Percentiles rank a stretch among this genome's conserved stretches.
Evolutionary conservation across 495 filamentous ascomycete species (phyloP).

Genomic region (Tuber calosporum): DNA sequence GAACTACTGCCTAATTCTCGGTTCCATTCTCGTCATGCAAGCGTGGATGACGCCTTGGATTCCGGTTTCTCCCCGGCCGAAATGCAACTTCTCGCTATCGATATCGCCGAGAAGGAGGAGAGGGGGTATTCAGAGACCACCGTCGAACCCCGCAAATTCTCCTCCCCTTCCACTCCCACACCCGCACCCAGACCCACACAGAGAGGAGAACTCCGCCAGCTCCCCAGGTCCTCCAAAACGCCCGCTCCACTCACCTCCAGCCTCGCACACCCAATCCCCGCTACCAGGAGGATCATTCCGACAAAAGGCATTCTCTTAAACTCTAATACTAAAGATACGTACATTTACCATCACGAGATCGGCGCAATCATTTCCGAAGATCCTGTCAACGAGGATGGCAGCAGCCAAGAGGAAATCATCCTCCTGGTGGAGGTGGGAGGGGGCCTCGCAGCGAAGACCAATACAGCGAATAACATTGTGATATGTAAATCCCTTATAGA

Average conservation of each 20-base stretch:
- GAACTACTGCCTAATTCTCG: not conserved
- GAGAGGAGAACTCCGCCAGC: not conserved
- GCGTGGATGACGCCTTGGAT: not conserved
- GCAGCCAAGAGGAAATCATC: conserved; percentile 1
- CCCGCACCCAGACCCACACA: not conserved
- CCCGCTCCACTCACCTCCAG: not conserved
- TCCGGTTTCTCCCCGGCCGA: not conserved
- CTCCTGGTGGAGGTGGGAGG: not conserved
- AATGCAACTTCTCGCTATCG: not conserved
- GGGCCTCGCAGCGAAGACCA: not conserved
- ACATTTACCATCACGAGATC: not conserved
- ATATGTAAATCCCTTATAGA: not conserved
- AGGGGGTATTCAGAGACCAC: not conserved
- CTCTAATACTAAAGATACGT: not conserved
- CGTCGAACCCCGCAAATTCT: not conserved
- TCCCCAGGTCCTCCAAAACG: not conserved
- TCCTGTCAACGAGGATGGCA: not conserved
- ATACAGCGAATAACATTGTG: not conserved
- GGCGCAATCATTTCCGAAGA: not conserved
- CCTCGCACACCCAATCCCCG: not conserved
- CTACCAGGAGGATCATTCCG: not conserved
- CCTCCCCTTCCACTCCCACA: not conserved
- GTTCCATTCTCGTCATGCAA: not conserved
- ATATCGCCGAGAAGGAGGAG: not conserved
- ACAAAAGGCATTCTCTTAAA: not conserved